phyloP scores from a whole-genome alignment of 352 stramenopile species.

The Globisporangium yorkense region DNA sequence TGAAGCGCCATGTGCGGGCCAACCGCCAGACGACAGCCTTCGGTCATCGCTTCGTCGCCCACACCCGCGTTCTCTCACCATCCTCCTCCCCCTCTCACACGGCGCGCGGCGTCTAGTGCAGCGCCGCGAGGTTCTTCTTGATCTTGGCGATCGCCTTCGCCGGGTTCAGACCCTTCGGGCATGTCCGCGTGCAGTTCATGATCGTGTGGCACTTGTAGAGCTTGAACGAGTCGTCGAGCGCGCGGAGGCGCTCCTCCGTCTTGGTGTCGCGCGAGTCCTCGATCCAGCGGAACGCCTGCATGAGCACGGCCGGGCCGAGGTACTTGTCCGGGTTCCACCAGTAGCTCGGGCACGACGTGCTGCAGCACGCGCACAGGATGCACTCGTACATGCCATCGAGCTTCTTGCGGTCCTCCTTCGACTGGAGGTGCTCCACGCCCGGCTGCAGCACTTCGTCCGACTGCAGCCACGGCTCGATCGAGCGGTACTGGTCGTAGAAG shows the following conservation, averaged over 20 bases:
- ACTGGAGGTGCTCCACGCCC: conserved; percentile 86
- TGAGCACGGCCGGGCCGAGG: conserved; percentile 89
- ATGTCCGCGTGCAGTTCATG: conserved; percentile 99
- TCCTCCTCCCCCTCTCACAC: not conserved
- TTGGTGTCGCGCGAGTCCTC: conserved; percentile 97
- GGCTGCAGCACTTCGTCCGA: conserved; percentile 84
- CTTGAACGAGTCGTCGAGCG: conserved; percentile 98
- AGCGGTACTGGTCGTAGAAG: conserved; percentile 97
- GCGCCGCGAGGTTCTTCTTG: conserved; percentile 92
- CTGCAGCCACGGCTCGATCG: conserved; percentile 99
- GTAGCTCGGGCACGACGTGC: conserved; percentile 98
- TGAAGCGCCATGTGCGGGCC: not conserved
- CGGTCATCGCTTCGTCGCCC: not conserved
- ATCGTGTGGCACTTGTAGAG: conserved; percentile 99
- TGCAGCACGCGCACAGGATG: conserved; percentile 99
- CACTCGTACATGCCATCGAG: conserved; percentile 99
- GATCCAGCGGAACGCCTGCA: conserved; percentile 98
- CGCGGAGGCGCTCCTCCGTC: conserved; percentile 93
- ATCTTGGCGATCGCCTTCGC: conserved; percentile 98
- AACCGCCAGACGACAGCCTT: too few species aligned
- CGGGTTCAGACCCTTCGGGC: conserved; percentile 99
- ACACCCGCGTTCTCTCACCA: not conserved
- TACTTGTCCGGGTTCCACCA: conserved; percentile 99
- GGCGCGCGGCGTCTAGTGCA: conserved; percentile 43
- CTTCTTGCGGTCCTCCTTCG: conserved; percentile 97